phyloP scores from a whole-genome alignment of 192 early-diverging fungal species.

The Backusella parvicylindrica region DNA sequence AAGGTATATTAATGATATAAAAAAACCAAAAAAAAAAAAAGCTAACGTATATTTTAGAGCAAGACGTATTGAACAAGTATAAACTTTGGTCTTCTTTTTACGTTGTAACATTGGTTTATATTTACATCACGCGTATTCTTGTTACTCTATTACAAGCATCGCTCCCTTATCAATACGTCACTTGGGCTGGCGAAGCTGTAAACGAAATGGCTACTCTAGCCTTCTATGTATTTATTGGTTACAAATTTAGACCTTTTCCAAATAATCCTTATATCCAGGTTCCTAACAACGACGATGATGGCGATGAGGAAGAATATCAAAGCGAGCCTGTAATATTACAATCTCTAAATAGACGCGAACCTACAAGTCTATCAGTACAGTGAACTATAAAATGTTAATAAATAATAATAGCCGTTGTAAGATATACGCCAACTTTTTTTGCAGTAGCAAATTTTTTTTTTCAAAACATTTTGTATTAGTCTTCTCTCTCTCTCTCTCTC shows the following conservation, averaged over 20 bases:
- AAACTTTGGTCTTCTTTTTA: constrained; percentile 55
- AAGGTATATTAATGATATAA: constrained; percentile 32
- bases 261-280: constrained; percentile 45
- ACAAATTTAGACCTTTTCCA: constrained; percentile 46
- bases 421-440: not conserved
- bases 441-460: not conserved
- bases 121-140: constrained; percentile 49
- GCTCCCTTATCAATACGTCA: constrained; percentile 48
- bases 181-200: constrained; percentile 47
- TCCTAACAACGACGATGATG: not conserved
- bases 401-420: not conserved
- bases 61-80: constrained; percentile 44
- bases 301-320: not conserved
- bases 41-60: constrained; percentile 19
- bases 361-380: not conserved
- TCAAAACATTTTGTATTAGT: not conserved
- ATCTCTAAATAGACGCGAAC: not conserved
- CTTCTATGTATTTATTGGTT: constrained; percentile 52
- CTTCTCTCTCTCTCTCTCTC: not conserved
- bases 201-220: constrained; percentile 44
- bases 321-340: not conserved
- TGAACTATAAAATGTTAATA: not conserved
- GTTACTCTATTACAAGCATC: constrained; percentile 42
- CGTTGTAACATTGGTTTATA: constrained; percentile 45
- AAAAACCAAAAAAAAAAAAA: not conserved